Evolutionary conservation across 1,284 basidiomycete genomes (phyloP).

Genomic region (Sphaerobolus stellatus): DNA sequence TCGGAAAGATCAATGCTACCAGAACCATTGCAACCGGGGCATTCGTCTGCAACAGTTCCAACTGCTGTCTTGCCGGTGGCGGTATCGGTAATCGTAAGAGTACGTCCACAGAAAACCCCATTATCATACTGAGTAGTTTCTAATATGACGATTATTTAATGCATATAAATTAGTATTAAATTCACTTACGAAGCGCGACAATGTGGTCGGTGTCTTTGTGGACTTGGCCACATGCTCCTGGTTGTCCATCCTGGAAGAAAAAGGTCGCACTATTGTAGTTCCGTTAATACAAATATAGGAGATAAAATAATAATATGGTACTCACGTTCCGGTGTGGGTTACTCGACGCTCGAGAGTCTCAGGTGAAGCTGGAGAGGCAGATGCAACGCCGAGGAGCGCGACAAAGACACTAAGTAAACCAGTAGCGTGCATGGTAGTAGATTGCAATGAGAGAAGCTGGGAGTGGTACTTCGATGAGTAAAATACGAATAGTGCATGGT

Average conservation of each 20-base stretch:
- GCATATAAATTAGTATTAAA: neutral
- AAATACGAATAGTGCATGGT: too few relatives aligned
- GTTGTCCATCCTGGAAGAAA: constrained; percentile 27
- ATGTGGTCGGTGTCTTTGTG: constrained; percentile 39
- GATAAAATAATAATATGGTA: neutral
- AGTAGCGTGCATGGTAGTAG: too few relatives aligned
- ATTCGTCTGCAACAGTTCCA: constrained; percentile 74
- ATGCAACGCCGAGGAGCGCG: too few relatives aligned
- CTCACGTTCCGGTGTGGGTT: neutral
- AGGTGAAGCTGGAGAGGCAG: too few relatives aligned
- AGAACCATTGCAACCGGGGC: constrained; percentile 71
- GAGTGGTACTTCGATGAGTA: too few relatives aligned
- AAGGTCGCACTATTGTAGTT: constrained; percentile 26
- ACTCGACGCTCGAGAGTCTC: too few relatives aligned
- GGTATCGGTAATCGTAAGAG: constrained; percentile 64
- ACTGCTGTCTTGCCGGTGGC: constrained; percentile 55
- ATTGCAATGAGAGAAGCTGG: too few relatives aligned
- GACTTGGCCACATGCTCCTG: constrained; percentile 39
- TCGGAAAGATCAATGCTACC: constrained; percentile 80
- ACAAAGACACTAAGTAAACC: too few relatives aligned
- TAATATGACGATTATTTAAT: neutral
- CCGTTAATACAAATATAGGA: neutral
- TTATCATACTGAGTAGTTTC: constrained; percentile 7
- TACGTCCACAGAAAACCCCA: constrained; percentile 51
- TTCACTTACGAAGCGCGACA: constrained; percentile 28